These are phyloP conservation scores for Imleria badia DNA, from an alignment of 768 basidiomycete species.

Conservation along the genomic window DNA sequence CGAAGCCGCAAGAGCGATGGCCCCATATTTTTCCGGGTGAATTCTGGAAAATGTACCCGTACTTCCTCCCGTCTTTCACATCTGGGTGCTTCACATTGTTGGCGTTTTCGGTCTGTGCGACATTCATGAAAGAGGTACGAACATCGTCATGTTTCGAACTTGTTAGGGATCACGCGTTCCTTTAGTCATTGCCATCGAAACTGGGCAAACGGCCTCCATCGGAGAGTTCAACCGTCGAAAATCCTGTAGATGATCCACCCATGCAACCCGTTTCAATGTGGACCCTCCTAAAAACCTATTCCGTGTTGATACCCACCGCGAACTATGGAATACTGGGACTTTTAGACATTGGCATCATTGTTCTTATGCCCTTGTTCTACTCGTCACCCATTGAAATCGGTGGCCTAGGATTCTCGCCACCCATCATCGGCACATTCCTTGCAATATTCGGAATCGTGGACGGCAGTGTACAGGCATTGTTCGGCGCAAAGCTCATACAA, in stretches of 20 bases:
- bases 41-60: conserved; percentile 9
- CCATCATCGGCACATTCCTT: conserved; percentile 40
- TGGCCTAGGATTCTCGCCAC: conserved; percentile 42
- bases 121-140: conserved; percentile 33
- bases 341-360: conserved; percentile 39
- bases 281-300: conserved; percentile 21
- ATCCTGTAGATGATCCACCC: background rate
- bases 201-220: background rate
- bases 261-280: conserved; percentile 31
- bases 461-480: conserved; percentile 41
- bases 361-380: conserved; percentile 46
- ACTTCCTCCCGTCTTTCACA: conserved; percentile 4
- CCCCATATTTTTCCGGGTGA: conserved; percentile 44
- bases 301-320: conserved; percentile 40
- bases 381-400: conserved; percentile 42
- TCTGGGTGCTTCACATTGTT: conserved; percentile 14
- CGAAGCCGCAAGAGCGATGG: conserved; percentile 54
- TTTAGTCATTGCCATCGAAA: conserved; percentile 25
- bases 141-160: background rate
- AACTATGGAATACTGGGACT: conserved; percentile 46
- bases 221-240: conserved; percentile 1
- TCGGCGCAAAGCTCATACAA: conserved; percentile 41
- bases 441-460: conserved; percentile 36
- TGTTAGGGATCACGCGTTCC: background rate
- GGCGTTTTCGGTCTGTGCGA: conserved; percentile 11